A percentile compares a stretch with the other conserved stretches of the same genome.
Conservation (phyloP, 2,329 filamentous ascomycete genomes). For the Dactylonectria macrodidyma region DNA sequence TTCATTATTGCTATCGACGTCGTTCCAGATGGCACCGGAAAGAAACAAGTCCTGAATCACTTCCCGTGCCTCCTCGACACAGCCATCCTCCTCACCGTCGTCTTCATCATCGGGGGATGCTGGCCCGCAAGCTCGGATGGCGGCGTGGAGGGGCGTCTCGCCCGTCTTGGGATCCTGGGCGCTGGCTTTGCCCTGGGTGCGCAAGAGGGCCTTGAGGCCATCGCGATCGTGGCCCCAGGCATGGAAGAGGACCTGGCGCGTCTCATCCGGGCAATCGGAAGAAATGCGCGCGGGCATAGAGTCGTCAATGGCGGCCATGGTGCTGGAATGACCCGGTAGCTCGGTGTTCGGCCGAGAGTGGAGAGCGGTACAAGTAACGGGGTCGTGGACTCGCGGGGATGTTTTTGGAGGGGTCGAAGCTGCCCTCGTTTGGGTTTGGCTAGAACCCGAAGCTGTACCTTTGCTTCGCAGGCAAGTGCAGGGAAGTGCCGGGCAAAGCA, state of each 20-base stretch:
- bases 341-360: conserved; percentile 11
- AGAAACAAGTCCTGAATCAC: conserved; percentile 84
- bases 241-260: conserved; percentile 66
- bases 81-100: conserved; percentile 54
- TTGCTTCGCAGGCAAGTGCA: background rate
- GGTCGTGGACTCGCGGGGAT: conserved; percentile 2
- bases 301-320: conserved; percentile 61
- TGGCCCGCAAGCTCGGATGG: conserved; percentile 81
- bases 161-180: conserved; percentile 88
- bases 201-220: conserved; percentile 78
- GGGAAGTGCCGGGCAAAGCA: background rate
- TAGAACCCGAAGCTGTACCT: background rate
- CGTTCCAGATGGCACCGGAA: conserved; percentile 97
- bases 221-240: conserved; percentile 74
- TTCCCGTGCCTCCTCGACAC: conserved; percentile 73
- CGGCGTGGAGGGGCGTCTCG: conserved; percentile 90
- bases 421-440: conserved; percentile 1
- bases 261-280: conserved; percentile 64
- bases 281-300: conserved; percentile 68
- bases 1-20: conserved; percentile 87
- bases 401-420: conserved; percentile 16
- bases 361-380: conserved; percentile 31
- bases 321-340: conserved; percentile 22
- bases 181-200: conserved; percentile 75
- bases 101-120: conserved; percentile 46